phyloP scores from a whole-genome alignment of 768 basidiomycete species.

The Lyophyllum semitale region DNA sequence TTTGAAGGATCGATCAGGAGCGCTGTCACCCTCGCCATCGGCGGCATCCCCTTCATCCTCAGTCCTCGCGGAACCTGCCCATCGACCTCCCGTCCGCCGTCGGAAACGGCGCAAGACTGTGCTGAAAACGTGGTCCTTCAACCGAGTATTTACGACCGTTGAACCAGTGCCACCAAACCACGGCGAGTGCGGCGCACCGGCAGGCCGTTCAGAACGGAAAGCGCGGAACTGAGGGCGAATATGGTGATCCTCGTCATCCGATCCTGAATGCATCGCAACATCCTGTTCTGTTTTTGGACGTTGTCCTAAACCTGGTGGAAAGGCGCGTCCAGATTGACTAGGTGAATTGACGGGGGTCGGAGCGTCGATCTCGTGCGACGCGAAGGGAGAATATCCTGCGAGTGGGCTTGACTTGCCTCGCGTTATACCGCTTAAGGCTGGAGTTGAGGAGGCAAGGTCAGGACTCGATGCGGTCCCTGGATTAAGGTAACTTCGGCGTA shows the following conservation, averaged over 20 bases:
- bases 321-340: constrained; percentile 31
- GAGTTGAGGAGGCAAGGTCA: constrained; percentile 48
- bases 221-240: constrained; percentile 39
- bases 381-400: constrained; percentile 37
- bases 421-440: constrained; percentile 19
- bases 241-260: constrained; percentile 31
- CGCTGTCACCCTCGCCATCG: constrained; percentile 38
- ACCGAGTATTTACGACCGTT: constrained; percentile 89
- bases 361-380: constrained; percentile 39
- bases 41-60: constrained; percentile 61
- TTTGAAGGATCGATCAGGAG: constrained; percentile 22
- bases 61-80: constrained; percentile 37
- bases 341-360: constrained; percentile 56
- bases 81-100: constrained; percentile 47
- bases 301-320: constrained; percentile 29
- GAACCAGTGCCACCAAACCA: constrained; percentile 90
- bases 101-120: constrained; percentile 79
- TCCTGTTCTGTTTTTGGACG: constrained; percentile 14
- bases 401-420: constrained; percentile 40
- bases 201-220: constrained; percentile 41
- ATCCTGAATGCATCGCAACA: constrained; percentile 14
- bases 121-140: constrained; percentile 95
- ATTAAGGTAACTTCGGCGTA: constrained; percentile 44
- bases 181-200: constrained; percentile 41
- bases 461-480: constrained; percentile 71